Evolutionary conservation across 345 rosid genomes (phyloP), one percentile per base, ranked within the genome.

Genomic region (Isatis tinctoria): DNA sequence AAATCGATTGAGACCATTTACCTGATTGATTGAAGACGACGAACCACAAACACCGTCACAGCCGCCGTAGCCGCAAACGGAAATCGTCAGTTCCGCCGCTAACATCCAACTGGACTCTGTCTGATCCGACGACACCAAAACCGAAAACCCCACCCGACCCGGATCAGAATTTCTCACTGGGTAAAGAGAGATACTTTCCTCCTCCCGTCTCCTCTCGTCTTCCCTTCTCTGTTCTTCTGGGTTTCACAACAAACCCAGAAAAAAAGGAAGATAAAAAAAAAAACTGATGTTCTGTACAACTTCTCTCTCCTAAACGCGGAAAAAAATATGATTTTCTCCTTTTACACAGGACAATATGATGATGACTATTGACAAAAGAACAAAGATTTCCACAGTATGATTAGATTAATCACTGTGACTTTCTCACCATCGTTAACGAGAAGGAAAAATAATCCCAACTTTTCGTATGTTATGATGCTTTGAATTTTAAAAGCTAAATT

Each of bases 11-110:
- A 5, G 79, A 76, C 65, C 40, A 54, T 60, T 82, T 77, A 86
- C 96, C 93, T 82, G 85, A 83, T 83, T 83, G 91, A 85, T 90
- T 77, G 76, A 81, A 82, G 51, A 74, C 69, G 83, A 82, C 80
- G 84, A 83, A 61, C 79, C 63, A 85, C 70, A 81, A 79, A 48
- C 66, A 66, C 77, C 78, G 73, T 70, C 70, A 70, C 75, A 64
- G 72, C 80, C 72, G 74, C 43, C 52, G 75, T 12, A 69, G 75
- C 65, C 75, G 75, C 75, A 69, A 76, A 76, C 79, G 60, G 60
- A 76, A 69, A 76, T 27, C 48, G 28, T 32, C 54, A 70, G 76
- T 65, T 56, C 67, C 40, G 61, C 13, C 72, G 62, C 24, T 57
- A 70, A 69, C 72, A 70, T 71, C 49, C 80, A 72, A 77, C 56